These are phyloP conservation scores for Wallacemonas sp. DNA, from an alignment of 208 protist genomes.

Conservation along the genomic window DNA sequence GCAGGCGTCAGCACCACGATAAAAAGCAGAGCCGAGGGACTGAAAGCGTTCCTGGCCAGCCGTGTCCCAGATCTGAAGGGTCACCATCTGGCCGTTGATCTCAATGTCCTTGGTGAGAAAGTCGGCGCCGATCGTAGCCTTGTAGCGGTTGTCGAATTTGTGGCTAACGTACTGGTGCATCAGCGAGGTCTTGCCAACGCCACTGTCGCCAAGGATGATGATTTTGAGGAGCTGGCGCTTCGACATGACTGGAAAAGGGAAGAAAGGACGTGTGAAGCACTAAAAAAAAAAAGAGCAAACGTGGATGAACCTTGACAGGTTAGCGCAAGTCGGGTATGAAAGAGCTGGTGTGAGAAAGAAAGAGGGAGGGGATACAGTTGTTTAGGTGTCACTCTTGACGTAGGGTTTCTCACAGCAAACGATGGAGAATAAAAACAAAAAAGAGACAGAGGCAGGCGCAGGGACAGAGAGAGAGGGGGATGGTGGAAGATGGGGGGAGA, in stretches of 20 bases:
- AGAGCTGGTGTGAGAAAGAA: too few species aligned
- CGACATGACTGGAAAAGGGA: constrained; percentile 11
- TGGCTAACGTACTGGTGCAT: constrained; percentile 93
- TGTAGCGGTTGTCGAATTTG: constrained; percentile 96
- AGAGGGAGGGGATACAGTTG: too few species aligned
- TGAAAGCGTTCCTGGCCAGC: constrained; percentile 99
- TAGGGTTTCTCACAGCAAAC: too few species aligned
- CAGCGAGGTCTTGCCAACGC: constrained; percentile 91
- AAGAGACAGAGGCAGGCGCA: too few species aligned
- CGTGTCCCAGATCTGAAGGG: constrained; percentile 96
- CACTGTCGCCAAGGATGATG: constrained; percentile 93
- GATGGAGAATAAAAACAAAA: too few species aligned
- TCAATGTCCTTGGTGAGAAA: constrained; percentile 98
- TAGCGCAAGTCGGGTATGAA: too few species aligned
- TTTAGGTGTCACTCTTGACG: too few species aligned
- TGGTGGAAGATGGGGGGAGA: too few species aligned
- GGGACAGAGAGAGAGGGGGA: too few species aligned
- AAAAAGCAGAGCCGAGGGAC: constrained; percentile 98
- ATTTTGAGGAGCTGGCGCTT: constrained; percentile 94
- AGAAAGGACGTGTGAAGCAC: not conserved
- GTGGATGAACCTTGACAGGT: too few species aligned
- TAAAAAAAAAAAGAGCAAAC: too few species aligned
- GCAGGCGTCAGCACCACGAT: constrained; percentile 98
- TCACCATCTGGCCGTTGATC: constrained; percentile 96
- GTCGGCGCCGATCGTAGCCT: constrained; percentile 99